Conservation (phyloP, 2,329 filamentous ascomycete genomes). For the Paramyrothecium roridum region DNA sequence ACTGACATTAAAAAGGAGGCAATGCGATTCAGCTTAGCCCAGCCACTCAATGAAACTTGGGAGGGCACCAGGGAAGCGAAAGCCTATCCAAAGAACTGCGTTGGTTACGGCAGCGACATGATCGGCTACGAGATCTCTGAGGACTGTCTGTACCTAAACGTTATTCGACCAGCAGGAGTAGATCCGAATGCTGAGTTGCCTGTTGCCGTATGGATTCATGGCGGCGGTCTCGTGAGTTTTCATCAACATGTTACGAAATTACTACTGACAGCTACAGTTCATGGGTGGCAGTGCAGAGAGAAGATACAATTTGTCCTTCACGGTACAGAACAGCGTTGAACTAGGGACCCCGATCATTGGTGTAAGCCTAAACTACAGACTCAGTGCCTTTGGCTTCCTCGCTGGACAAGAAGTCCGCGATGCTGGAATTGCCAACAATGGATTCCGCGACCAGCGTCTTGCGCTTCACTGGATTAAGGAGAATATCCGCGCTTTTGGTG, state of each 20-base stretch:
- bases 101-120: constrained; percentile 42
- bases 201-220: constrained; percentile 58
- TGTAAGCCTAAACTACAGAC: constrained; percentile 46
- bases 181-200: constrained; percentile 40
- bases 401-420: constrained; percentile 33
- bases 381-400: constrained; percentile 45
- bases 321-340: constrained; percentile 45
- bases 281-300: constrained; percentile 33
- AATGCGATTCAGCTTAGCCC: constrained; percentile 10
- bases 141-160: constrained; percentile 61
- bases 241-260: neutral
- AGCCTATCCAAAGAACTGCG: constrained; percentile 40
- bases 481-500: constrained; percentile 42
- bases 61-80: constrained; percentile 35
- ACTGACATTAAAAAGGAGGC: constrained; percentile 5
- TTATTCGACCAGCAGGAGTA: constrained; percentile 51
- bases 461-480: constrained; percentile 45
- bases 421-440: constrained; percentile 44
- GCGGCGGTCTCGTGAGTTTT: constrained; percentile 21
- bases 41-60: constrained; percentile 45
- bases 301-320: constrained; percentile 59
- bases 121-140: constrained; percentile 32
- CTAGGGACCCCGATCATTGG: constrained; percentile 45
- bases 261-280: neutral
- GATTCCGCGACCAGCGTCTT: constrained; percentile 44